phyloP scores from a whole-genome alignment of 2,329 filamentous ascomycete species.

The Beauveria sp. region DNA sequence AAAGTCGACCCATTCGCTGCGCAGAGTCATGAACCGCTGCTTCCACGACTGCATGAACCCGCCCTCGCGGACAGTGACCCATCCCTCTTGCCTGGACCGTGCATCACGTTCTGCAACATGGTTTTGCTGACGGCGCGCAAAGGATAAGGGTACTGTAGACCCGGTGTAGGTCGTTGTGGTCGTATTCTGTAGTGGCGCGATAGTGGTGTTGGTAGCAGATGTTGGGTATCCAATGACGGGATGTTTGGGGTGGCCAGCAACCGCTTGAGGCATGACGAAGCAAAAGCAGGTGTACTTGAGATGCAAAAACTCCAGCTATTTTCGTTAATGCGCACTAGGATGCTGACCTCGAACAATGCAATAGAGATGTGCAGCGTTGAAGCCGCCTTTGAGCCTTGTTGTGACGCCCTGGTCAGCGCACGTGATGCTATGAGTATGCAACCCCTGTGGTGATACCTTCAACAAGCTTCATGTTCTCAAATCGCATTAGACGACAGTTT shows the following conservation, averaged over 20 bases:
- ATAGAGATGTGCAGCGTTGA: not conserved
- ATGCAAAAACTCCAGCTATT: not conserved
- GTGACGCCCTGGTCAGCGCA: not conserved
- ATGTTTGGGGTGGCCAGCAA: not conserved
- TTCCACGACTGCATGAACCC: conserved; percentile 71
- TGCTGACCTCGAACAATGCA: too few species aligned
- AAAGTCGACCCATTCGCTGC: conserved; percentile 81
- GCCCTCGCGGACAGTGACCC: conserved; percentile 76
- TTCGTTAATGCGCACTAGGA: not conserved
- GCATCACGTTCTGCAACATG: conserved; percentile 49
- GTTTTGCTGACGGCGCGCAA: conserved; percentile 46
- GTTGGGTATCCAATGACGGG: conserved; percentile 6
- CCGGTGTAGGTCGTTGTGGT: conserved; percentile 55
- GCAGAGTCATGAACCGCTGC: conserved; percentile 74
- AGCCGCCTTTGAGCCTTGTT: not conserved
- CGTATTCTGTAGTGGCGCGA: conserved; percentile 55
- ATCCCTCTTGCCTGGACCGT: conserved; percentile 63
- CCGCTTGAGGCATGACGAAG: conserved; percentile 1
- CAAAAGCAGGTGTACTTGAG: not conserved
- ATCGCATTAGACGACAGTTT: not conserved
- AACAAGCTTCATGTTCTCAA: not conserved
- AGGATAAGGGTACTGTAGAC: conserved; percentile 57
- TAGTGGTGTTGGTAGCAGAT: conserved; percentile 51
- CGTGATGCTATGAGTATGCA: conserved; percentile 1
- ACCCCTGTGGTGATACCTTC: not conserved